Base-by-base conservation (phyloP, 73 alveolate species). In the Paramecium bursaria region DNA sequence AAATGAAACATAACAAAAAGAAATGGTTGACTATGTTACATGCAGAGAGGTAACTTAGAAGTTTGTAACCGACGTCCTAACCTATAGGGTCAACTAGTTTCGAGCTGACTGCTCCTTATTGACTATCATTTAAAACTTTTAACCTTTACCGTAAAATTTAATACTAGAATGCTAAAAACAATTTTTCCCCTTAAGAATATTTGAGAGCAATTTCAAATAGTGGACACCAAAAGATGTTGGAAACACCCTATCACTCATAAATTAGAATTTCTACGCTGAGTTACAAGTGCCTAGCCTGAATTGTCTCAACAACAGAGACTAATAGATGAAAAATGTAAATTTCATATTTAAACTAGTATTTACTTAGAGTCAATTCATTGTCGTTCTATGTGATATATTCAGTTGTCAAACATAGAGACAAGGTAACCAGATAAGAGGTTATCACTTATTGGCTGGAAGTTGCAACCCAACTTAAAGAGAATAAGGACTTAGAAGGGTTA, bases 401-500 rank as follows among this genome's bases (percentile, higher is more conserved):
- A 3, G 82, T 67, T 10, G 82, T 67, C 13, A 44, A 42, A 27
- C 33, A 42, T 47, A 35, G 42, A 15, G 15, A 35, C 10, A 67
- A 67, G 44, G 42, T 21, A 4, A 57, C 33, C 22, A 44, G 82
- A 5, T 42, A 67, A 47, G 82, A 67, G 19, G 53, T 44, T 7
- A 39, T 67, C n/a, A 57, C 30, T 13, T 67, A 67, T 35, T 67
- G 82, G 82, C 19, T 67, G 9, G 55, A 42, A 39, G 26, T 67
- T 4, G 53, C 60, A 35, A 57, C 19, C 11, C 22, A 67, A 67
- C 15, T 67, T 6, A 10, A 42, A 27, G 5, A 33, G 27, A 67
- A 67, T 19, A 19, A 42, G 19, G 82, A 67, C 44, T 47, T 67
- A 17, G 82, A 67, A 17, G 82, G 82, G 4, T 47, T 67, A 23